Evolutionary conservation across 2,329 filamentous ascomycete species (phyloP).

Genomic region (Diaporthe aspalathi): DNA sequence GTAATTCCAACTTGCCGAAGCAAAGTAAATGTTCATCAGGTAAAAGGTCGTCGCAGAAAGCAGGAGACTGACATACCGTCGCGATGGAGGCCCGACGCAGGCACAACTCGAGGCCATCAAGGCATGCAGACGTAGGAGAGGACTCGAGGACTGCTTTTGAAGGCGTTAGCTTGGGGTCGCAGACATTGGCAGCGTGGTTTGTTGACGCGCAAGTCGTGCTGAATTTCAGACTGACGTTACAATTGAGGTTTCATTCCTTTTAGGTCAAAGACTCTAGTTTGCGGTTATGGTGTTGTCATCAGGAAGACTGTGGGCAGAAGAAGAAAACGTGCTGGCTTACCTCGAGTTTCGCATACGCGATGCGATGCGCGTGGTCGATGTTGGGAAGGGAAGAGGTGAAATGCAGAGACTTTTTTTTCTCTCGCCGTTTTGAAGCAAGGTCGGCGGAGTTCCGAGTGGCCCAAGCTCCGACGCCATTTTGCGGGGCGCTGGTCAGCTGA

Average conservation of each 20-base stretch:
- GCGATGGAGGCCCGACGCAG: constrained; percentile 24
- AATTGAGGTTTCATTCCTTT: constrained; percentile 84
- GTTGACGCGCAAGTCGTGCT: constrained; percentile 40
- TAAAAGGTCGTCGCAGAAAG: constrained; percentile 38
- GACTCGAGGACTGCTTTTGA: constrained; percentile 35
- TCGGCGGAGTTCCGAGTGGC: constrained; percentile 1
- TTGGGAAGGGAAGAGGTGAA: constrained; percentile 29
- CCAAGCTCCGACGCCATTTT: constrained; percentile 27
- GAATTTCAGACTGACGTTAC: constrained; percentile 91
- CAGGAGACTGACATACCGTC: constrained; percentile 42
- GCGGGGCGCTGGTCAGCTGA: constrained; percentile 26
- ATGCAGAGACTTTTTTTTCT: constrained; percentile 33
- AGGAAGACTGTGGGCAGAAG: constrained; percentile 54
- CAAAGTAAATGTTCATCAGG: constrained; percentile 77
- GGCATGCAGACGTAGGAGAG: not conserved
- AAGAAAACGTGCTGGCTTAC: constrained; percentile 37
- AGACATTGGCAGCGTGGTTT: constrained; percentile 30
- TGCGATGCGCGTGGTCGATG: constrained; percentile 30
- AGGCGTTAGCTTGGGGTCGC: constrained; percentile 31
- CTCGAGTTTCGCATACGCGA: constrained; percentile 30
- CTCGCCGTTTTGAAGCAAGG: constrained; percentile 26
- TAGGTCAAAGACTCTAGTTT: constrained; percentile 99
- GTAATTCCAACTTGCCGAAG: constrained; percentile 92
- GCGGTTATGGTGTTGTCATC: constrained; percentile 87
- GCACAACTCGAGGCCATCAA: not conserved